Conservation (phyloP, 1,139 yeast species). For the Diutina siamensis region DNA sequence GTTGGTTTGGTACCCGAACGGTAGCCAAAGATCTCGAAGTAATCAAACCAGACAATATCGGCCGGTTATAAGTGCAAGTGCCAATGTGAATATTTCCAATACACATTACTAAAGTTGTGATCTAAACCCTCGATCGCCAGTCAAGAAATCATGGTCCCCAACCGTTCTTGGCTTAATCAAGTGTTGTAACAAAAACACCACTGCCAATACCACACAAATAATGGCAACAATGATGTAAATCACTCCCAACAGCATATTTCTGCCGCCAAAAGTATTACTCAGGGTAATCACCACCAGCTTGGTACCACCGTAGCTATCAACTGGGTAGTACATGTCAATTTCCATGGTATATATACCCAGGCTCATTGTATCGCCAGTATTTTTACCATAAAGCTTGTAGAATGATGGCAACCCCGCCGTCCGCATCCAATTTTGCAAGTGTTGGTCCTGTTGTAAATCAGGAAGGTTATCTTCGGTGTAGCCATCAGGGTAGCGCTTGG, state of each 20-base stretch:
- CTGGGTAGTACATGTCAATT: conserved; percentile 61
- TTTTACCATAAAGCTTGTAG: conserved; percentile 53
- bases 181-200: conserved; percentile 36
- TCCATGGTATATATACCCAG: conserved; percentile 52
- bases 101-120: neutral
- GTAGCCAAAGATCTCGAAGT: neutral
- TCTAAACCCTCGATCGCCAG: conserved; percentile 1
- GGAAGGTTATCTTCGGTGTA: conserved; percentile 57
- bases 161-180: conserved; percentile 33
- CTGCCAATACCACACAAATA: conserved; percentile 33
- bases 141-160: conserved; percentile 23
- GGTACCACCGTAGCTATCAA: conserved; percentile 54
- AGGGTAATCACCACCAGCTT: conserved; percentile 59
- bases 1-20: neutral
- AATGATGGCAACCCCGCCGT: conserved; percentile 68
- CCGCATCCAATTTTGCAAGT: conserved; percentile 71
- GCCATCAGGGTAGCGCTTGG: conserved; percentile 52
- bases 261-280: conserved; percentile 58
- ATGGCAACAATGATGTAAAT: conserved; percentile 58
- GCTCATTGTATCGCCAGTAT: conserved; percentile 33
- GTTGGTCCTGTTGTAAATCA: conserved; percentile 38
- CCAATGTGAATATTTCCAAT: too few relatives aligned
- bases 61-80: neutral
- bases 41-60: neutral
- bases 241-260: conserved; percentile 55